Evolutionary conservation across 169 alveolate species (phyloP), one percentile per base, ranked within the genome.

Genomic region (Cryptosporidium tyzzeri): DNA sequence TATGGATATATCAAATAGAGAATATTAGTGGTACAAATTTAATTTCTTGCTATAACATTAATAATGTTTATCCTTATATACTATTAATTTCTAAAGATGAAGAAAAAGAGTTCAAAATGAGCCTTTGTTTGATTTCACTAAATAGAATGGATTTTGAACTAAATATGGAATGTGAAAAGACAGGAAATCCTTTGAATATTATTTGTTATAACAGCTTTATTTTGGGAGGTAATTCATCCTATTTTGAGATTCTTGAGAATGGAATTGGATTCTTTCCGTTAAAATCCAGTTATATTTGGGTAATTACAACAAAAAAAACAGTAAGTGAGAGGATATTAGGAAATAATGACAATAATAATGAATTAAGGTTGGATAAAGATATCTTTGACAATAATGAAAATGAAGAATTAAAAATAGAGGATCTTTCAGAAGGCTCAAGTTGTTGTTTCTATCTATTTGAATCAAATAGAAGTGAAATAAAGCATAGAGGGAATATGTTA

Each of bases 281-380:
- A 31, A 73, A 58, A 29, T 51, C 68, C 14, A 73, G 86, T 37
- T 73, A 73, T 33, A 73, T 73, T 53, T 73, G 86, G 86, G 35
- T 73, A 29, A 33, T 73, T 50, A 48, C 86, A 8, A 18, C 51
- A 35, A 69, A 23, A 29, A 65, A 33, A 33, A 31, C 39, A 59
- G 12, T 31, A 1, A 7, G 14, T 50, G 33, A 58, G 39, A 59
- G 12, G 7, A 39, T 55, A 37, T 2, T 29, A 2, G 41, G 3
- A 12, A 14, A 31, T 0, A 14, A 33, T 8, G 71, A 33, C 16
- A 8, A n/a, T 10, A n/a, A 2, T 35, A 31, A 65, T 1, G 50
- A 37, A 12, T 7, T 35, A 33, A 31, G 69, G 39, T 21, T 31
- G 41, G n/a, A 59, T 59, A 48, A 14, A 21, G 55, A 48, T 48